phyloP scores from a whole-genome alignment of 2,329 filamentous ascomycete genomes.

The Aspergillus bombycis region DNA sequence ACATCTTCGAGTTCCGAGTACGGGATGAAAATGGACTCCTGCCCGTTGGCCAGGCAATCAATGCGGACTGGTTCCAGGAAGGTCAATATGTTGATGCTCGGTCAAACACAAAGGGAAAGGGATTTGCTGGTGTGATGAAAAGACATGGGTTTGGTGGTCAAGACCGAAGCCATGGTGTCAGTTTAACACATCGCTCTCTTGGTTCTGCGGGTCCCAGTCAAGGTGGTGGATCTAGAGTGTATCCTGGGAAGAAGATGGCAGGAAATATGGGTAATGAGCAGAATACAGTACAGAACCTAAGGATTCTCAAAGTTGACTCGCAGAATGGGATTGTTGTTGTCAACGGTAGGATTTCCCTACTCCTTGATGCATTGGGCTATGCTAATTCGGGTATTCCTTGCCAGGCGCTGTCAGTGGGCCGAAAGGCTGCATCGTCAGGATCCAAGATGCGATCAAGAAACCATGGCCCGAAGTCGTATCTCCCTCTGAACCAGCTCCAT shows the following conservation, averaged over 20 bases:
- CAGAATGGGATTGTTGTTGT: constrained; percentile 87
- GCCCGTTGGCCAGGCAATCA: constrained; percentile 73
- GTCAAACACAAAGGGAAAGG: constrained; percentile 80
- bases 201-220: constrained; percentile 89
- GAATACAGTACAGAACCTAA: constrained; percentile 88
- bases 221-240: constrained; percentile 86
- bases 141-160: constrained; percentile 87
- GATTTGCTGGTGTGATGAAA: constrained; percentile 98
- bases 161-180: constrained; percentile 91
- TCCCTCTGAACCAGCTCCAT: constrained; percentile 21
- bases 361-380: background rate
- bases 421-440: constrained; percentile 79
- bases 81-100: constrained; percentile 90
- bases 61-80: constrained; percentile 86
- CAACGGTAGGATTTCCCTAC: constrained; percentile 60
- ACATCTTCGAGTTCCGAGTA: constrained; percentile 86
- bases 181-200: constrained; percentile 88
- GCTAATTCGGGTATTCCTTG: constrained; percentile 4
- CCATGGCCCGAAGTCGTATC: constrained; percentile 61
- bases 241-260: constrained; percentile 97
- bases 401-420: constrained; percentile 77
- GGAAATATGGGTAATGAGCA: constrained; percentile 90
- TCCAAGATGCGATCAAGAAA: constrained; percentile 93
- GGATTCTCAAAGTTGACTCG: constrained; percentile 83
- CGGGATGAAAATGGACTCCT: constrained; percentile 72